phyloP scores from a whole-genome alignment of 495 filamentous ascomycete species.

The Tuber calosporum region DNA sequence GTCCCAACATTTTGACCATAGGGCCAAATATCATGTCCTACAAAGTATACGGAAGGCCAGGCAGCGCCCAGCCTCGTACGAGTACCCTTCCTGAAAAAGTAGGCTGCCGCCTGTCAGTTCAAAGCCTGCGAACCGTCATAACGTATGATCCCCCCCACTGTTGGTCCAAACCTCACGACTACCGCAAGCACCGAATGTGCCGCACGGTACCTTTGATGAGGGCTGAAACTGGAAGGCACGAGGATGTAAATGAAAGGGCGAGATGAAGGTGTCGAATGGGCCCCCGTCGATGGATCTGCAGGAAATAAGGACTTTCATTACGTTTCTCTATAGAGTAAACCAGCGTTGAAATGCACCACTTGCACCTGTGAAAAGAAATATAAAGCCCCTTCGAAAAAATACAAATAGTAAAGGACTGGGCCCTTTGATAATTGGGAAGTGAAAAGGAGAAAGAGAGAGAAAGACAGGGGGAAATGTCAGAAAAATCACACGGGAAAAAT shows the following conservation, averaged over 20 bases:
- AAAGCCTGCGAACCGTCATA: not conserved
- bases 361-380: conserved; percentile 1
- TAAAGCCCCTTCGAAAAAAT: not conserved
- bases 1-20: not conserved
- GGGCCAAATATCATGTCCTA: not conserved
- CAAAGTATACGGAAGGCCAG: not conserved
- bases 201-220: not conserved
- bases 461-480: not conserved
- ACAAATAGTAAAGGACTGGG: not conserved
- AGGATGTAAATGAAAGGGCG: not conserved
- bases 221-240: not conserved
- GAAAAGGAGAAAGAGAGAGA: not conserved
- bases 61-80: not conserved
- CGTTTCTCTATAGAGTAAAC: conserved; percentile 5
- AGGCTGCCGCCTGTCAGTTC: not conserved
- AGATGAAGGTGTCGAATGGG: not conserved
- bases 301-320: conserved; percentile 3
- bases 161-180: not conserved
- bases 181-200: not conserved
- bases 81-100: not conserved
- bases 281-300: conserved; percentile 3
- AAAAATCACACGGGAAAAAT: not conserved
- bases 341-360: not conserved
- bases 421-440: not conserved
- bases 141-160: not conserved